Percentiles rank a stretch among this genome's conserved stretches.
Conservation (phyloP, 1,284 basidiomycete genomes). For the Mycena sp. region DNA sequence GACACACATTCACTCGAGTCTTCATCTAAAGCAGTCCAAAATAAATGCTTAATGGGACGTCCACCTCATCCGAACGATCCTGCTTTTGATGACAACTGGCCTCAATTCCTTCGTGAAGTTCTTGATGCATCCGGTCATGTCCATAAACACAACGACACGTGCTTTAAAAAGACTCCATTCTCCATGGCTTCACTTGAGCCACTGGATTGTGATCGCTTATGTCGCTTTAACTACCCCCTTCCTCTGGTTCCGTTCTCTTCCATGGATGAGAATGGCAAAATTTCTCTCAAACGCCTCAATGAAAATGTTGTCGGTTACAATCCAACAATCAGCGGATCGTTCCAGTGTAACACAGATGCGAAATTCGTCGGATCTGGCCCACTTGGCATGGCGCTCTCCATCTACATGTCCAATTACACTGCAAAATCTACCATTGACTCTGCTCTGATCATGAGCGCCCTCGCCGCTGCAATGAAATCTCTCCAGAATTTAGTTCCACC, state of each 20-base stretch:
- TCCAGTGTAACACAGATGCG: slow-evolving; percentile 19
- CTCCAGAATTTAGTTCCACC: not conserved
- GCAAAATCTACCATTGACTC: slow-evolving; percentile 17
- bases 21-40: not conserved
- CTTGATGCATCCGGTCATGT: slow-evolving; percentile 20
- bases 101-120: slow-evolving; percentile 23
- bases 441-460: slow-evolving; percentile 15
- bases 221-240: not conserved
- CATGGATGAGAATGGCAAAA: slow-evolving; percentile 5
- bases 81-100: not conserved
- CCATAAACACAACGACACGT: slow-evolving; percentile 23
- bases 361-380: slow-evolving; percentile 24
- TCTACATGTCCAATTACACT: slow-evolving; percentile 20
- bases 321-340: not conserved
- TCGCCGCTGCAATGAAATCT: slow-evolving; percentile 18
- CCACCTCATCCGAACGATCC: slow-evolving; percentile 12
- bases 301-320: not conserved
- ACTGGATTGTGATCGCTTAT: slow-evolving; percentile 13
- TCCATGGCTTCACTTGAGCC: not conserved
- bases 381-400: slow-evolving; percentile 11
- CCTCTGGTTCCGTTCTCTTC: not conserved
- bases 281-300: not conserved
- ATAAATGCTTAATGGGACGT: slow-evolving; percentile 12
- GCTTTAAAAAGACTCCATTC: slow-evolving; percentile 27
- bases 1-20: not conserved